Base-by-base conservation (phyloP, 148 eudicot species). In the Selenicereus undatus region DNA sequence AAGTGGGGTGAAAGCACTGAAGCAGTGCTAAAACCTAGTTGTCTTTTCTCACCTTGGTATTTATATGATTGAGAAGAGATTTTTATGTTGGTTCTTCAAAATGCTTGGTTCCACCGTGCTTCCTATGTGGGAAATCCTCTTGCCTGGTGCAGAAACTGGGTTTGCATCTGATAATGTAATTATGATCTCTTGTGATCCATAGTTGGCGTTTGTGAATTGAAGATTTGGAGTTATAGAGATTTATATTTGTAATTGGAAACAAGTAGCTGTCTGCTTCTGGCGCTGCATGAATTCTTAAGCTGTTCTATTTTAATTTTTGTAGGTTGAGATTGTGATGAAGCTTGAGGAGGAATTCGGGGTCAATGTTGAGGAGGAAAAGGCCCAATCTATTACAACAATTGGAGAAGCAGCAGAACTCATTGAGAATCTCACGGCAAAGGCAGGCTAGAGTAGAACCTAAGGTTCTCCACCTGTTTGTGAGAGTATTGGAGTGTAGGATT, bases 281-380 rank as follows among this genome's bases (percentile, higher is more conserved):
- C 18, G 12, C 18, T 6, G 8, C n/a, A n/a, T 0, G 16, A 12
- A 21, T 45, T 74, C 17, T n/a, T 45, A n/a, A 22, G 36, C 2
- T 10, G 60, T 20, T 24, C 51, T 8, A 14, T 75, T 66, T 13
- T 58, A 36, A 65, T 0, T 64, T 50, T 74, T 74, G 39, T 75
- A 89, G 91, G 91, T 91, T 39, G 93, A 91, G 85, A 91, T 91
- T 64, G 93, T 91, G 82, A 89, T 91, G 93, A 87, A 86, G 79
- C 87, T 91, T 0, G 93, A 91, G 78, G 90, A 88, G 58, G 91
- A 85, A 76, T 91, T 91, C 24, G 87, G 78, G 69, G 87, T 91
- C 65, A 83, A 74, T 13, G 93, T 91, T 14, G 87, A 91, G 71
- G 93, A 91, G 80, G 93, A 91, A n/a, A 84, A 80, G 73, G 87